Evolutionary conservation across 208 protist genomes (phyloP), one percentile per base, ranked within the genome.

Genomic region (Acanthamoeba royreba): DNA sequence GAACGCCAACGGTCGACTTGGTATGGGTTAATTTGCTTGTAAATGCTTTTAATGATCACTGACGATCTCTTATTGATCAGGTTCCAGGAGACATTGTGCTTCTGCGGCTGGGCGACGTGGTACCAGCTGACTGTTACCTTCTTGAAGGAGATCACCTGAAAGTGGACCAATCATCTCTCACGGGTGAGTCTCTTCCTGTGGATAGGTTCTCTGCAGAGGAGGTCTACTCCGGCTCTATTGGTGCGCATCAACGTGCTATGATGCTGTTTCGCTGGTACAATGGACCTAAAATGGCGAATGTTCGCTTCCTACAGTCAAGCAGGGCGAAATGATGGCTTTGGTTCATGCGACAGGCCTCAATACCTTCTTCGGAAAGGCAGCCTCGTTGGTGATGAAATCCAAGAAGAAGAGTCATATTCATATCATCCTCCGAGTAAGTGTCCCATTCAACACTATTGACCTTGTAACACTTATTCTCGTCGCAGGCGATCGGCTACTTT

Each of bases 181-280:
- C 98, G 8, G 98, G 98, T 79, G 98, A 99, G 96, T 99, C 98
- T 3, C 96, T 99, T 7, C 98, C 98, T 31, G 98, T 99, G 13
- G 97, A 96, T 49, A 98, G 98, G 96, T 96, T 96, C 61, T 43
- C 93, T 43, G 98, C 97, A 72, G 97, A 98, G 72, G 96, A 97
- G 96, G 96, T 97, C 79, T 99, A 98, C 95, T 98, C 98, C 95
- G 98, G 98, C 8, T 98, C 98, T 31, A 98, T 96, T 88, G 97
- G 97, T 38, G n/a, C n/a, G n/a, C n/a, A n/a, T n/a, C n/a, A n/a
- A n/a, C n/a, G n/a, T n/a, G n/a, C n/a, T n/a, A n/a, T n/a, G n/a
- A n/a, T n/a, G n/a, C n/a, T n/a, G 85, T 33, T 83, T 40, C 15
- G 81, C 46, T 47, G 38, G 35, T 17, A 58, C 22, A 13, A 53